Evolutionary conservation across 495 filamentous ascomycete genomes (phyloP).

Genomic region (Wilcoxina mikolae): DNA sequence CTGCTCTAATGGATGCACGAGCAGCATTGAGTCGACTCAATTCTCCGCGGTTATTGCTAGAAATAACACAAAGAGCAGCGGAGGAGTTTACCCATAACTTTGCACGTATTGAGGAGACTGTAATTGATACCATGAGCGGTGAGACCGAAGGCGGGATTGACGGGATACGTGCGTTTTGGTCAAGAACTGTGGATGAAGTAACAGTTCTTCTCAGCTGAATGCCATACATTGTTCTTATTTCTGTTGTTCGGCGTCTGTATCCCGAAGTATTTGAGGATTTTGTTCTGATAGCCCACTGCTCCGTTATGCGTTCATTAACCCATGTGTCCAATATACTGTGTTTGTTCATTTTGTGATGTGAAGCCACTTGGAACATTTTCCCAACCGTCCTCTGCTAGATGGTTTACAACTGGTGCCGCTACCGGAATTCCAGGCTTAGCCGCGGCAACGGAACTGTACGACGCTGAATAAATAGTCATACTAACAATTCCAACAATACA

Average conservation of each 20-base stretch:
- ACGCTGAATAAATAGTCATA: too few relatives aligned
- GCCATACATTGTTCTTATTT: too few relatives aligned
- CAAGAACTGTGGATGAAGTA: background rate
- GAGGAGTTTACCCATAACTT: constrained; percentile 82
- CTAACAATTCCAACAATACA: too few relatives aligned
- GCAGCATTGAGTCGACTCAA: constrained; percentile 61
- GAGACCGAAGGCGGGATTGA: constrained; percentile 11
- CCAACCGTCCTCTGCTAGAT: too few relatives aligned
- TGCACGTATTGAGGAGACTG: constrained; percentile 64
- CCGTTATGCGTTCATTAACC: background rate
- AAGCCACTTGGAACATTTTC: too few relatives aligned
- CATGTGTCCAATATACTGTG: background rate
- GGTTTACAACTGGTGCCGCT: too few relatives aligned
- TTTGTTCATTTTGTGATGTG: too few relatives aligned
- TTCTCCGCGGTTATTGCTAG: constrained; percentile 51
- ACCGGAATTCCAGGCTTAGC: background rate
- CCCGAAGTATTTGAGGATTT: background rate
- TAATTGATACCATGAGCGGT: constrained; percentile 36
- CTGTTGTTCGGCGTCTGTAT: background rate
- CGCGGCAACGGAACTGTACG: background rate
- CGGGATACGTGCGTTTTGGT: background rate
- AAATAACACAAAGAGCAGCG: constrained; percentile 70
- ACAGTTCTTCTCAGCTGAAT: background rate
- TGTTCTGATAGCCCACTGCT: background rate
- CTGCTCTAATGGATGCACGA: constrained; percentile 79